Conservation (phyloP, 805 yeast species). For the Nakazawaea ambrosiae region DNA sequence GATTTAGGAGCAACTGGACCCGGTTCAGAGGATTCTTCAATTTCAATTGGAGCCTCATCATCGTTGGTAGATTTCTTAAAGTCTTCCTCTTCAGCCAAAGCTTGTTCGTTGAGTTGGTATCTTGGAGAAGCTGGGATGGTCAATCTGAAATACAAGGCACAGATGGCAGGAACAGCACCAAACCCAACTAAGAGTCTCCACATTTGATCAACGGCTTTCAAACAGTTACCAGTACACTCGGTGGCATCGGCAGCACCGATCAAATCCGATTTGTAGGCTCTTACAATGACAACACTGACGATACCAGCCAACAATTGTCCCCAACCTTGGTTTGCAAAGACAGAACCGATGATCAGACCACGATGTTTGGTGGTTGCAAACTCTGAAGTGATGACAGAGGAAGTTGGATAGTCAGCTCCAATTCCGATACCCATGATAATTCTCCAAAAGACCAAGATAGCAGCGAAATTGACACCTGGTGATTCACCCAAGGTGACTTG, state of each 20-base stretch:
- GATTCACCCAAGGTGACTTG: slow-evolving; percentile 63
- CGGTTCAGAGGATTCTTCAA: slow-evolving; percentile 26
- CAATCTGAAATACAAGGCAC: slow-evolving; percentile 74
- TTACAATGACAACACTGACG: slow-evolving; percentile 58
- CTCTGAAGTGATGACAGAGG: slow-evolving; percentile 79
- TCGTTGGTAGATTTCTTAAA: slow-evolving; percentile 33
- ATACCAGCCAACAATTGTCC: slow-evolving; percentile 79
- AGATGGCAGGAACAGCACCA: slow-evolving; percentile 72
- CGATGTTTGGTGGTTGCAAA: slow-evolving; percentile 84
- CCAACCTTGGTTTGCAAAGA: slow-evolving; percentile 85
- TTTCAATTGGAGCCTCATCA: slow-evolving; percentile 24
- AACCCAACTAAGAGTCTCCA: slow-evolving; percentile 79
- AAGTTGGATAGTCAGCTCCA: slow-evolving; percentile 86
- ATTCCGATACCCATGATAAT: slow-evolving; percentile 82
- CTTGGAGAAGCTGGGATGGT: slow-evolving; percentile 85
- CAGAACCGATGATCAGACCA: slow-evolving; percentile 88
- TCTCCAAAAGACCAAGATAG: slow-evolving; percentile 63
- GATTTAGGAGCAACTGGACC: slow-evolving; percentile 63
- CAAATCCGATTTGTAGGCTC: slow-evolving; percentile 57
- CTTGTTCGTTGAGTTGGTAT: slow-evolving; percentile 41
- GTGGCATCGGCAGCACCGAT: slow-evolving; percentile 39
- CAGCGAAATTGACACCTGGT: slow-evolving; percentile 59
- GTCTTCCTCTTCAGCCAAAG: slow-evolving; percentile 38
- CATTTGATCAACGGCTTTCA: slow-evolving; percentile 71
- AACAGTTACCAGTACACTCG: slow-evolving; percentile 55